These are phyloP conservation scores for Sideroxylon spinosum DNA, from an alignment of 179 eudicot species.

Conservation along the genomic window DNA sequence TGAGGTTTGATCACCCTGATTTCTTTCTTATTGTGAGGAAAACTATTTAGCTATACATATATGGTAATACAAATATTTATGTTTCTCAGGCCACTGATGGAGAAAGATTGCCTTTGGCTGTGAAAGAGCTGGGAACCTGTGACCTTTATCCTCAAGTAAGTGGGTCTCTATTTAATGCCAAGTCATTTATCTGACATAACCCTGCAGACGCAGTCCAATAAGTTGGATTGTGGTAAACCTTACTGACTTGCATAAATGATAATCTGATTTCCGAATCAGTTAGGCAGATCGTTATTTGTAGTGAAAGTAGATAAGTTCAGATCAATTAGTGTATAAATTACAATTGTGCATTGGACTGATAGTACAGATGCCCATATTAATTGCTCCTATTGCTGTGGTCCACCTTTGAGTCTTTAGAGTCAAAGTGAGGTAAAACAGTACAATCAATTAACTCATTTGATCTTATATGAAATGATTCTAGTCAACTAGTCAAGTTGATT, in stretches of 20 bases:
- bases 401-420: background rate
- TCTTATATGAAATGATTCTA: no score
- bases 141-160: conserved; percentile 88
- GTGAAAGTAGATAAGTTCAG: background rate
- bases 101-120: conserved; percentile 76
- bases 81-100: conserved; percentile 65
- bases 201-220: background rate
- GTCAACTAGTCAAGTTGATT: no score
- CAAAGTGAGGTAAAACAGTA: background rate
- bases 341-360: background rate
- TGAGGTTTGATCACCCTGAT: conserved; percentile 41
- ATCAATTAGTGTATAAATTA: background rate
- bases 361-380: background rate
- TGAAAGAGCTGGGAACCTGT: conserved; percentile 82
- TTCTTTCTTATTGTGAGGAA: background rate
- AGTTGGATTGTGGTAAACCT: background rate
- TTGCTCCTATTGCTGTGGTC: background rate
- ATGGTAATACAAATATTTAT: conserved; percentile 11
- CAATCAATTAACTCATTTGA: background rate
- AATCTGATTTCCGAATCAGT: background rate
- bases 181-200: background rate
- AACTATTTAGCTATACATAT: background rate
- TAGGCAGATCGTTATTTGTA: background rate
- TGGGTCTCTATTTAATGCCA: background rate
- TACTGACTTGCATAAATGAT: background rate